Evolutionary conservation across 148 eudicot species (phyloP).

Genomic region (Simmondsia chinensis): DNA sequence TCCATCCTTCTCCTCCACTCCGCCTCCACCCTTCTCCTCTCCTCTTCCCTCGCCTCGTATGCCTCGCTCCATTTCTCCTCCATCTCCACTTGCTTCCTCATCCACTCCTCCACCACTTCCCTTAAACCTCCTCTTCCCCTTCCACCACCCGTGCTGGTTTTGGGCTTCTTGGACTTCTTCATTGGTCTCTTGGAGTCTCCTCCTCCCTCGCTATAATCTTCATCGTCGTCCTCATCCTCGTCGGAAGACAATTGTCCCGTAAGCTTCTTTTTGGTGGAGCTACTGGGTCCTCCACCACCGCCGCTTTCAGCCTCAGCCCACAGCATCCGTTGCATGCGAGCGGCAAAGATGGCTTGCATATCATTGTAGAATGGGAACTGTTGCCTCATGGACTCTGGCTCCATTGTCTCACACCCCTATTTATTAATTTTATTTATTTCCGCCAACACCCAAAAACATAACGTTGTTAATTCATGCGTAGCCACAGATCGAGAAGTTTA

Average conservation of each 20-base stretch:
- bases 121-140: constrained; percentile 13
- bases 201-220: constrained; percentile 28
- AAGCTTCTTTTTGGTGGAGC: constrained; percentile 27
- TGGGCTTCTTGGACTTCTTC: constrained; percentile 26
- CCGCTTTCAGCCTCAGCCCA: constrained; percentile 74
- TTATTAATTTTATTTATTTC: not conserved
- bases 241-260: constrained; percentile 41
- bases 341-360: constrained; percentile 67
- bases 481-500: too few relatives aligned
- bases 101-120: constrained; percentile 68
- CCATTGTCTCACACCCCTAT: constrained; percentile 95
- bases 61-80: constrained; percentile 61
- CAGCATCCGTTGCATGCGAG: constrained; percentile 78
- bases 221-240: constrained; percentile 62
- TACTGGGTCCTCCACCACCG: constrained; percentile 4
- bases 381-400: constrained; percentile 62
- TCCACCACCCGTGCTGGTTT: constrained; percentile 1
- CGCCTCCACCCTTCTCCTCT: constrained; percentile 48
- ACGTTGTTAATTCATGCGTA: too few relatives aligned
- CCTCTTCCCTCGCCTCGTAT: constrained; percentile 71
- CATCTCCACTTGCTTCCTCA: constrained; percentile 61
- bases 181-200: constrained; percentile 8
- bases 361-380: constrained; percentile 88
- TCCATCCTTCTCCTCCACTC: constrained; percentile 84
- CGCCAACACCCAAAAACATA: too few relatives aligned